Base-by-base conservation (phyloP, 176 grass and related monocot genomes). In the Dendrocalamus sinicus region DNA sequence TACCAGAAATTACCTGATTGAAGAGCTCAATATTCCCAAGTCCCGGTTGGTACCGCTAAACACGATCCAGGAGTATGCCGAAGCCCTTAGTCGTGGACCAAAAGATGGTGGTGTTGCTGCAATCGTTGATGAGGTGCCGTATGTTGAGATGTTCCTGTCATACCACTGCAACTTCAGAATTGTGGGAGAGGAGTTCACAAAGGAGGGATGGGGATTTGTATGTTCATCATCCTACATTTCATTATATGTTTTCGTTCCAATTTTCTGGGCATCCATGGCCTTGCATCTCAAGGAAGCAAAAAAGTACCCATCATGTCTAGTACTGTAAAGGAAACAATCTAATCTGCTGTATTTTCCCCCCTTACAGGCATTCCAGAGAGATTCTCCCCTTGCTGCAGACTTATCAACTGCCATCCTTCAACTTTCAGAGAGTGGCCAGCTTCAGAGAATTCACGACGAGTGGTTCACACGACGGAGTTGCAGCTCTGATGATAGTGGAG, bases 151-250 rank as follows among this genome's bases (percentile, higher is more conserved):
- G 72, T 98, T 98, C 52, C 73, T 98, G 46, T 91, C 96, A 81
- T 47, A 64, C 8, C 77, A 98, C 73, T 98, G 96, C 84, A 89
- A 91, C 15, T 98, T 94, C 90, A 80, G 88, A 50, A 78, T 85
- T 41, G 96, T 95, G 13, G 96, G 93, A 1, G 90, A 93, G 70
- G 84, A 91, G 30, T 98, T 98, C 79, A 95, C 96, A 10, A 84
- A 72, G 66, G 93, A 94, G 70, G 96, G 96, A 83, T 98, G 96
- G 96, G 96, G 96, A 76, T 98, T 98, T 83, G 96, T 98, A 95
- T 66, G 96, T 98, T 74, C 44, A 51, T 41, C 24, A 10, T 14
- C 71, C 76, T 16, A n/a, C 19, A 46, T 54, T 44, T 80, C 72
- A 15, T 54, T 55, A 44, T 70, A 1, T 52, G 14, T 69, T 60